Percentiles rank a stretch among this genome's conserved stretches.
Evolutionary conservation across 2,329 filamentous ascomycete species (phyloP).

Genomic region (Chaetomiaceae sp.): DNA sequence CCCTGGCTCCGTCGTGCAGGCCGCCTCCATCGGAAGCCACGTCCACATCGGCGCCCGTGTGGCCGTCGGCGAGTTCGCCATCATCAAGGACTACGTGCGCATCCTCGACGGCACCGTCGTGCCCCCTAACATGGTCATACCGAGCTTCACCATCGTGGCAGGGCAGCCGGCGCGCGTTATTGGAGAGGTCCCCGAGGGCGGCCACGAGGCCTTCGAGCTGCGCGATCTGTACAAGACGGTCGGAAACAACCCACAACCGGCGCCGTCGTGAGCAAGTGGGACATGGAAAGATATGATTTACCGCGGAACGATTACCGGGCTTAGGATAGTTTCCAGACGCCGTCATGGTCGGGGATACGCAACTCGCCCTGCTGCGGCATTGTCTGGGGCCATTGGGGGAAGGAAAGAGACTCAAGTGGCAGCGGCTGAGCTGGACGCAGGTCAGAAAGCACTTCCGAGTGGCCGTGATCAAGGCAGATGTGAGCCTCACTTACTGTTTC

Average conservation of each 20-base stretch:
- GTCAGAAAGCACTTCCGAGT: too few species aligned
- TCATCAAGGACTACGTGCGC: slow-evolving; percentile 89
- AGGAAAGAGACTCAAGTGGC: too few species aligned
- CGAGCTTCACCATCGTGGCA: slow-evolving; percentile 87
- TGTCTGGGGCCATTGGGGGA: too few species aligned
- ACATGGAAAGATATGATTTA: background rate
- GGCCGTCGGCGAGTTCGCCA: slow-evolving; percentile 78
- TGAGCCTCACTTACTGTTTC: too few species aligned
- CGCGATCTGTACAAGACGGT: slow-evolving; percentile 61
- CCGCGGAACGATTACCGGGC: too few species aligned
- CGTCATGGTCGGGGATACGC: too few species aligned
- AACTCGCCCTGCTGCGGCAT: too few species aligned
- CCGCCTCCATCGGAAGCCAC: slow-evolving; percentile 77
- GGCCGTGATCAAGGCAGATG: too few species aligned
- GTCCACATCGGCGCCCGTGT: slow-evolving; percentile 78
- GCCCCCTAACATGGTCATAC: slow-evolving; percentile 84
- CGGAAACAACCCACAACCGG: slow-evolving; percentile 49
- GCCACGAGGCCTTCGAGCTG: slow-evolving; percentile 59
- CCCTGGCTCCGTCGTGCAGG: slow-evolving; percentile 69
- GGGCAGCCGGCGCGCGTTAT: slow-evolving; percentile 75
- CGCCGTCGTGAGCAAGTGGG: slow-evolving; percentile 31
- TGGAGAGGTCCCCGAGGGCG: slow-evolving; percentile 73
- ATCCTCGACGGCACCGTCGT: slow-evolving; percentile 82
- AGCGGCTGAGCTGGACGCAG: too few species aligned
- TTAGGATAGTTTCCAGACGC: too few species aligned